A percentile compares a stretch with the other conserved stretches of the same genome.
These are phyloP conservation scores for Linnemannia zychae DNA, from an alignment of 192 early-diverging fungal species.

Conservation along the genomic window DNA sequence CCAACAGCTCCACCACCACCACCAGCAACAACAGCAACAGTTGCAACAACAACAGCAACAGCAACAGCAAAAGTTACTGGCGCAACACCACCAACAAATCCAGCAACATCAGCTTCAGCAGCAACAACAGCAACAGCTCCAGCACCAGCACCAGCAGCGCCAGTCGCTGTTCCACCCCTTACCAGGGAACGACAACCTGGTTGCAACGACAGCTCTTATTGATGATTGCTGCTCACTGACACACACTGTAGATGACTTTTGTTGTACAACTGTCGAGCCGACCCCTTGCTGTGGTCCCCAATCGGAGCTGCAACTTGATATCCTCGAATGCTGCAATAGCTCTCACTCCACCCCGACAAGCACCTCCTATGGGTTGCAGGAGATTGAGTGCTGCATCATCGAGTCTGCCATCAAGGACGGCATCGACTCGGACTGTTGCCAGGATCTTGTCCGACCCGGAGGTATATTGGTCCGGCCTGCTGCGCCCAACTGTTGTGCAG, in stretches of 20 bases:
- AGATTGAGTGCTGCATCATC: slow-evolving; percentile 47
- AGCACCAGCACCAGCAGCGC: slow-evolving; percentile 18
- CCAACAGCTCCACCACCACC: slow-evolving; percentile 45
- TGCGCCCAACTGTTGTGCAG: slow-evolving; percentile 41
- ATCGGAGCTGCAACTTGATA: slow-evolving; percentile 25
- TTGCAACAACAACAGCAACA: slow-evolving; percentile 13
- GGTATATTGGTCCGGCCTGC: not conserved
- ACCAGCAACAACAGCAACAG: slow-evolving; percentile 42
- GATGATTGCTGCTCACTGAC: slow-evolving; percentile 44
- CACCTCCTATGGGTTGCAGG: slow-evolving; percentile 24
- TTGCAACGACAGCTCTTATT: slow-evolving; percentile 1
- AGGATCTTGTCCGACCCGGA: slow-evolving; percentile 36
- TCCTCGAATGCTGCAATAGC: slow-evolving; percentile 28
- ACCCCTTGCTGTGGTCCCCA: slow-evolving; percentile 42
- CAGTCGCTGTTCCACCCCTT: not conserved
- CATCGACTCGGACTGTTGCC: slow-evolving; percentile 48
- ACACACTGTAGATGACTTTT: slow-evolving; percentile 46
- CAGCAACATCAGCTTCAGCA: slow-evolving; percentile 9
- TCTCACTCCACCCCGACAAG: slow-evolving; percentile 7
- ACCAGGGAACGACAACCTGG: not conserved
- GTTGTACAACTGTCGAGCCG: slow-evolving; percentile 43
- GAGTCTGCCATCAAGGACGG: slow-evolving; percentile 42
- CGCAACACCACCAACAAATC: slow-evolving; percentile 5
- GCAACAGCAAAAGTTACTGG: not conserved
- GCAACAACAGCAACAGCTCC: not conserved